Evolutionary conservation across 148 eudicot species (phyloP), one percentile per base, ranked within the genome.

Genomic region (Cornus florida): DNA sequence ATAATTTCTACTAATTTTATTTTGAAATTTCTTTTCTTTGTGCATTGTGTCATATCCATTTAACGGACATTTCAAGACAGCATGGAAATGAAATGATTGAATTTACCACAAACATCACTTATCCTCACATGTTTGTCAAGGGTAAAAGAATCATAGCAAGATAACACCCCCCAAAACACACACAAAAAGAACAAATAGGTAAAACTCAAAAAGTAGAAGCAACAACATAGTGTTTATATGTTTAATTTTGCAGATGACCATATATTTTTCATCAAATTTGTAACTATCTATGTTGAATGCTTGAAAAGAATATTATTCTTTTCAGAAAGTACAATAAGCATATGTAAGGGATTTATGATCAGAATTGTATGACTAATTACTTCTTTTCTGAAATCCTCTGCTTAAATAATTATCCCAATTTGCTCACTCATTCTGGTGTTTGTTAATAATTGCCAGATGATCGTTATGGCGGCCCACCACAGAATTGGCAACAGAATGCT

Each of bases 401-500:
- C 6, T 22, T 33, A 22, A 35, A 20, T 19, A 16, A n/a, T 19
- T n/a, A 13, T 35, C 57, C 59, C 35, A 35, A 24, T 77, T 22
- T 38, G 50, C 39, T 46, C 35, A 22, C 31, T 70, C 64, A 62
- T 72, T 72, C 28, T 22, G 46, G 72, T 80, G 53, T 71, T 57
- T 77, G 48, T 82, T 62, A 38, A 23, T 70, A 60, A 75, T 83
- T 83, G 73, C 35, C 80, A 96, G 99, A 86, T 82, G 95, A 90
- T 43, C 88, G 87, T 8, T 87, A 91, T 79, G 95, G 86, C 67
- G 89, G 82, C 32, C 92, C 77, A 67, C 89, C 75, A 67, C 92
- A 96, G 71, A 89, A 90, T 3, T 96, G 97, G 99, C 97, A 95
- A 77, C 91, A 95, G 50, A 90, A 87, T 67, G 85, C 89, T 20